A percentile compares a stretch with the other conserved stretches of the same genome.
Evolutionary conservation across 331 rosid genomes (phyloP).

Genomic region (Rhamnella rubrinervis): DNA sequence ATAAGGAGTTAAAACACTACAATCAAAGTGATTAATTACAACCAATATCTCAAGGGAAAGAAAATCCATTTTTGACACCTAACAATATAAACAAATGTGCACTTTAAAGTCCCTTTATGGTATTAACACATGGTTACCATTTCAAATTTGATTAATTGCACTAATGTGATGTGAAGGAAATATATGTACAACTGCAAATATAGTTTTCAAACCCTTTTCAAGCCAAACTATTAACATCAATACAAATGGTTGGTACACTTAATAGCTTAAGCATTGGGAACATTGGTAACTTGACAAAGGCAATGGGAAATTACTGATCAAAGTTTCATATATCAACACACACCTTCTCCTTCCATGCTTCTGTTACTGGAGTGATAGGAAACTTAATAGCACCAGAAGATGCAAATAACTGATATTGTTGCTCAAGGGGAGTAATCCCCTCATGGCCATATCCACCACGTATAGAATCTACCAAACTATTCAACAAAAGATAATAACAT

Average conservation of each 20-base stretch:
- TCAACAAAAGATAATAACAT: slow-evolving; percentile 21
- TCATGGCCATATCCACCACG: slow-evolving; percentile 66
- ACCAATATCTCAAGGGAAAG: neutral
- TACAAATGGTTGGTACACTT: no score
- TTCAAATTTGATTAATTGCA: no score
- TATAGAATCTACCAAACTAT: slow-evolving; percentile 67
- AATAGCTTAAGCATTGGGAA: no score
- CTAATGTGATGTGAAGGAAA: no score
- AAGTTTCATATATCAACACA: slow-evolving; percentile 18
- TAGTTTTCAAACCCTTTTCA: no score
- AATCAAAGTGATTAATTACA: slow-evolving; percentile 25
- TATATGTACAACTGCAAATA: no score
- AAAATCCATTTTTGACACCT: neutral
- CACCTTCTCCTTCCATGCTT: slow-evolving; percentile 97
- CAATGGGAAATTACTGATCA: neutral
- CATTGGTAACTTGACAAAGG: neutral
- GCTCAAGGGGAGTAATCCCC: slow-evolving; percentile 67
- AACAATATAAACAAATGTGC: neutral
- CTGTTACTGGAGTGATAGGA: slow-evolving; percentile 72
- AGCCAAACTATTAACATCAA: no score
- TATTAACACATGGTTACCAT: no score
- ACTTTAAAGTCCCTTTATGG: neutral
- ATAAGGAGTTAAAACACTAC: slow-evolving; percentile 91
- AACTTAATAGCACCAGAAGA: slow-evolving; percentile 88
- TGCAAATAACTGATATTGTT: slow-evolving; percentile 82